Evolutionary conservation across 306 rosid species (phyloP).

Genomic region (Arachis stenosperma): DNA sequence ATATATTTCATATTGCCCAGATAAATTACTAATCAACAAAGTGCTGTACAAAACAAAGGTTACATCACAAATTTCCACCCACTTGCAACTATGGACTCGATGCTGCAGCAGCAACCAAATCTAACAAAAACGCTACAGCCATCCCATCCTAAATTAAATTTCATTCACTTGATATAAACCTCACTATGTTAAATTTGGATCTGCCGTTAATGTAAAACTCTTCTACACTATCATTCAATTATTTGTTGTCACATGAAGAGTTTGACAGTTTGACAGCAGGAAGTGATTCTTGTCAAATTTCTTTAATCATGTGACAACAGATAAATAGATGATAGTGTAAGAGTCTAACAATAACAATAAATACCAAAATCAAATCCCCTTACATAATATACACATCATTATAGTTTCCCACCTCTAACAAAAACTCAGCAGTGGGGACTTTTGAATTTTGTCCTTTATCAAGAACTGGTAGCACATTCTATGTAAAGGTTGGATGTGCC

Average conservation of each 20-base stretch:
- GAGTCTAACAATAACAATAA: not conserved
- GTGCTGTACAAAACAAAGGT: not conserved
- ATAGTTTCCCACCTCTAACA: conserved; percentile 14
- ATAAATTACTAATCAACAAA: not conserved
- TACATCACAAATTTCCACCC: conserved; percentile 27
- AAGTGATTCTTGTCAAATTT: not conserved
- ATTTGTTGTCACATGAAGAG: not conserved
- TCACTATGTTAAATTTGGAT: not conserved
- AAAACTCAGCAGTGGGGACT: conserved; percentile 26
- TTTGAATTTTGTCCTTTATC: conserved; percentile 17
- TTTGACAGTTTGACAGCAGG: not conserved
- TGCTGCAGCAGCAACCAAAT: conserved; percentile 49
- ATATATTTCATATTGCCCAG: not conserved
- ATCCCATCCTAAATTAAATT: conserved; percentile 36
- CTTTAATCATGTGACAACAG: not conserved
- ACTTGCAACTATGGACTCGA: conserved; percentile 19
- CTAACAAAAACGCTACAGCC: conserved; percentile 67
- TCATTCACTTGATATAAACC: not conserved
- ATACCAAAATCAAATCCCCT: too few species aligned
- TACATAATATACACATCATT: not conserved
- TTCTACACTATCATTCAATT: not conserved
- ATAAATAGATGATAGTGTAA: not conserved
- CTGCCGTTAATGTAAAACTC: not conserved
- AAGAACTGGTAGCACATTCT: conserved; percentile 46
- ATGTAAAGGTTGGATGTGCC: conserved; percentile 64